Conservation (phyloP, 2,329 filamentous ascomycete genomes). For the Stachybotrys chlorohalonatus region DNA sequence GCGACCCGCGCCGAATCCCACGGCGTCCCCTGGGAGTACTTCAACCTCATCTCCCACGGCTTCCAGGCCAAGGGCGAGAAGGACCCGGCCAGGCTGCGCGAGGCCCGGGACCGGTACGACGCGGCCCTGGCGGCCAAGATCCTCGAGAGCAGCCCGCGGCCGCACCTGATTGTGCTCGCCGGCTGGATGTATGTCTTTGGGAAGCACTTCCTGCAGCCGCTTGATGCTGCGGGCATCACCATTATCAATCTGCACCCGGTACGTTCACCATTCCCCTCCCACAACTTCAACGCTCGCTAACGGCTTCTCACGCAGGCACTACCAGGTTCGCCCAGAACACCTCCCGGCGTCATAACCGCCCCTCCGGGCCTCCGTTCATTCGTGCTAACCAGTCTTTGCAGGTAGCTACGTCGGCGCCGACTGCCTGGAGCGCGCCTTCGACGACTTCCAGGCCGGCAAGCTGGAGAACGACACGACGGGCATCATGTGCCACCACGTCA, state of each 20-base stretch:
- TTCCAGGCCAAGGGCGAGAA: conserved; percentile 48
- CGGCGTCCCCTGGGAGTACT: conserved; percentile 62
- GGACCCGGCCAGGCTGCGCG: conserved; percentile 41
- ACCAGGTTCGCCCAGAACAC: conserved; percentile 38
- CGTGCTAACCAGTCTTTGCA: conserved; percentile 10
- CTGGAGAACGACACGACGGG: conserved; percentile 65
- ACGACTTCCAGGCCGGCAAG: conserved; percentile 56
- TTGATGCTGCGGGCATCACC: conserved; percentile 51
- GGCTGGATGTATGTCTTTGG: conserved; percentile 85
- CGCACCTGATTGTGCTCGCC: conserved; percentile 70
- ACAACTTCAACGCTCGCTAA: not conserved
- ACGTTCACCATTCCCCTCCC: conserved; percentile 42
- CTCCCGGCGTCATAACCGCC: not conserved
- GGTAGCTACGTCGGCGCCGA: conserved; percentile 68
- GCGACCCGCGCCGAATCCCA: not conserved
- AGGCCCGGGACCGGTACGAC: conserved; percentile 63
- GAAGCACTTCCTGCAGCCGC: conserved; percentile 57
- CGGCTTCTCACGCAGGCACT: conserved; percentile 30
- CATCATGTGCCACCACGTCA: conserved; percentile 85
- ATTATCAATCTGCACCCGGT: conserved; percentile 76
- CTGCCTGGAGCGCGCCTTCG: conserved; percentile 71
- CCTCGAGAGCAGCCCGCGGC: conserved; percentile 42
- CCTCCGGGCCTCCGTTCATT: not conserved
- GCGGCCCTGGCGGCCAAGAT: conserved; percentile 62
- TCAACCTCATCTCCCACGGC: conserved; percentile 72